Evolutionary conservation across 805 yeast genomes (phyloP).

Genomic region (Saccharomyces kudriavzevii): DNA sequence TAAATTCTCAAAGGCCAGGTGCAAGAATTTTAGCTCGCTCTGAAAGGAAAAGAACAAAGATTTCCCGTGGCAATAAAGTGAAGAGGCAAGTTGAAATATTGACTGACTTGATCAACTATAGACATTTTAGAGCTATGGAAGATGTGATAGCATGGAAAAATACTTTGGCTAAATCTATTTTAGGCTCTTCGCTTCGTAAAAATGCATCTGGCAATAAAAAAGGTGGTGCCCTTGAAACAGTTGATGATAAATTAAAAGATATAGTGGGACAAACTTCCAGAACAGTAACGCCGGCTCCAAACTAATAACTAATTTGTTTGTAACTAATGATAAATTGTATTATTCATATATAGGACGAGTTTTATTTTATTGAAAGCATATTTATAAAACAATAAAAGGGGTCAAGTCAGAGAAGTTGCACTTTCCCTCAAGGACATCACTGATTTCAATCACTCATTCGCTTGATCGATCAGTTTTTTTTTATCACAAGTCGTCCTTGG

Average conservation of each 20-base stretch:
- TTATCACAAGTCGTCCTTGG: background rate
- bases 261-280: constrained; percentile 15
- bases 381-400: background rate
- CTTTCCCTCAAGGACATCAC: background rate
- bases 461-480: background rate
- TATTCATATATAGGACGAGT: background rate
- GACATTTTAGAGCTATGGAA: constrained; percentile 19
- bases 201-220: constrained; percentile 24
- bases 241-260: constrained; percentile 26
- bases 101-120: constrained; percentile 18
- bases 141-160: constrained; percentile 24
- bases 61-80: constrained; percentile 17
- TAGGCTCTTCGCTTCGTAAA: constrained; percentile 22
- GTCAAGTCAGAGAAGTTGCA: too few relatives aligned
- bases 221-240: constrained; percentile 19
- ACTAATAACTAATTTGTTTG: background rate
- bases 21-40: constrained; percentile 18
- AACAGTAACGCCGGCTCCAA: constrained; percentile 5
- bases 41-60: constrained; percentile 15
- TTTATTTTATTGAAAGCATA: background rate
- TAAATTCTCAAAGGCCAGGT: constrained; percentile 13
- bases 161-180: constrained; percentile 13
- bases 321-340: background rate
- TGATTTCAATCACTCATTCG: background rate
- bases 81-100: constrained; percentile 19